Evolutionary conservation across 1,139 yeast genomes (phyloP).

Genomic region (Yamadazyma spencermartinsiae): DNA sequence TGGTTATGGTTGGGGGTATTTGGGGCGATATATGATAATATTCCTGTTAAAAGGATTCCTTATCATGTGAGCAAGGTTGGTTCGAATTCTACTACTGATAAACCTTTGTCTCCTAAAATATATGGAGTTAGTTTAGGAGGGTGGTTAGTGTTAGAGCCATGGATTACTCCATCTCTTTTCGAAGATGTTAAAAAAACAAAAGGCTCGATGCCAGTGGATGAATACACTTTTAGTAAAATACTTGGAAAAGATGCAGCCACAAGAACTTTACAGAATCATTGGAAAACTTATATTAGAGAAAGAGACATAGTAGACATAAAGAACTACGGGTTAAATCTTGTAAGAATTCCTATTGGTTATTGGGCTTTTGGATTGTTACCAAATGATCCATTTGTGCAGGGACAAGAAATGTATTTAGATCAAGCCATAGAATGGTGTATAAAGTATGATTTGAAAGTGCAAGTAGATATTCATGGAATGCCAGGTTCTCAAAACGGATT

Average conservation of each 20-base stretch:
- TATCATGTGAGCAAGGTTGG: background rate
- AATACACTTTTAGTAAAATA: constrained; percentile 17
- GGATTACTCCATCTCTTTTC: constrained; percentile 27
- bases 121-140: constrained; percentile 29
- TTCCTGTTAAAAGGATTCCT: background rate
- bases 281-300: constrained; percentile 22
- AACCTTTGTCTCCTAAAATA: constrained; percentile 10
- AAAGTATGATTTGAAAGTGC: constrained; percentile 19
- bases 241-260: constrained; percentile 16
- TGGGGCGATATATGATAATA: background rate
- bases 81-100: constrained; percentile 6
- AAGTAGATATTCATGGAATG: constrained; percentile 28
- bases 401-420: constrained; percentile 26
- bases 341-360: constrained; percentile 28
- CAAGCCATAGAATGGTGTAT: constrained; percentile 24
- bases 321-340: constrained; percentile 21
- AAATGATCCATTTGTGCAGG: constrained; percentile 24
- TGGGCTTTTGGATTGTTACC: constrained; percentile 25
- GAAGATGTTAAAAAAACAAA: constrained; percentile 14
- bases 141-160: constrained; percentile 30
- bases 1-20: too few species aligned
- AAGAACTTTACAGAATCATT: constrained; percentile 19
- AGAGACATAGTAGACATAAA: constrained; percentile 21
- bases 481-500: constrained; percentile 33
- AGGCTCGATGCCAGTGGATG: constrained; percentile 22